phyloP scores from a whole-genome alignment of 2,329 filamentous ascomycete species.

The Fusarium austroafricanum region DNA sequence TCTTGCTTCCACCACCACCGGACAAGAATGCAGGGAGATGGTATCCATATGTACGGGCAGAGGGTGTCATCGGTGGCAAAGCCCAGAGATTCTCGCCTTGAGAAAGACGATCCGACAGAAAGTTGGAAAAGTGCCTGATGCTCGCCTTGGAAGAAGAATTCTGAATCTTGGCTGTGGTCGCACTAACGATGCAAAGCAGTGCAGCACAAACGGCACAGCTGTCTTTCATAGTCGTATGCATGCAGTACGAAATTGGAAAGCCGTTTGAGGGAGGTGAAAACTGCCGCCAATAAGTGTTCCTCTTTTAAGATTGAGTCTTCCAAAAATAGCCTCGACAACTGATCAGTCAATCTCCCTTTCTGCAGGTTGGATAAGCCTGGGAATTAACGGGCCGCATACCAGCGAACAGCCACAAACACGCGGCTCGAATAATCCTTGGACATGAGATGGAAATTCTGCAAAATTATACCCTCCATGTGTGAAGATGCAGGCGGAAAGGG shows the following conservation, averaged over 20 bases:
- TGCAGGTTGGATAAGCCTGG: constrained; percentile 24
- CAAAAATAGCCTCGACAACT: constrained; percentile 34
- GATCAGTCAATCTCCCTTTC: constrained; percentile 32
- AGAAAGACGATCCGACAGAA: constrained; percentile 2
- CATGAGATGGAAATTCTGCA: not conserved
- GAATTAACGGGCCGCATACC: constrained; percentile 29
- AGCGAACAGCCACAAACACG: constrained; percentile 17
- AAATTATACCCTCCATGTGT: constrained; percentile 2
- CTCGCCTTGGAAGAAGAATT: not conserved
- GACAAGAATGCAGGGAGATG: constrained; percentile 26
- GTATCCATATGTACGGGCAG: not conserved
- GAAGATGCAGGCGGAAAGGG: not conserved
- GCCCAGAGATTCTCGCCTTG: constrained; percentile 15
- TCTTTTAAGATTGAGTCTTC: constrained; percentile 38
- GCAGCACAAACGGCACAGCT: not conserved
- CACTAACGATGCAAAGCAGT: constrained; percentile 19
- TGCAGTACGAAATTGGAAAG: not conserved
- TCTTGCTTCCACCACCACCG: constrained; percentile 19
- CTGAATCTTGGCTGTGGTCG: constrained; percentile 12
- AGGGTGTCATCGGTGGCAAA: constrained; percentile 24
- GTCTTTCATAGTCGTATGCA: not conserved
- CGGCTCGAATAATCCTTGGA: constrained; percentile 14
- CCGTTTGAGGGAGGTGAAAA: constrained; percentile 9
- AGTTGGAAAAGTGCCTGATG: constrained; percentile 2
- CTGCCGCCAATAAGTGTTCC: constrained; percentile 17